Evolutionary conservation across 2,329 filamentous ascomycete genomes (phyloP).

Genomic region (Epichloe uncinata): DNA sequence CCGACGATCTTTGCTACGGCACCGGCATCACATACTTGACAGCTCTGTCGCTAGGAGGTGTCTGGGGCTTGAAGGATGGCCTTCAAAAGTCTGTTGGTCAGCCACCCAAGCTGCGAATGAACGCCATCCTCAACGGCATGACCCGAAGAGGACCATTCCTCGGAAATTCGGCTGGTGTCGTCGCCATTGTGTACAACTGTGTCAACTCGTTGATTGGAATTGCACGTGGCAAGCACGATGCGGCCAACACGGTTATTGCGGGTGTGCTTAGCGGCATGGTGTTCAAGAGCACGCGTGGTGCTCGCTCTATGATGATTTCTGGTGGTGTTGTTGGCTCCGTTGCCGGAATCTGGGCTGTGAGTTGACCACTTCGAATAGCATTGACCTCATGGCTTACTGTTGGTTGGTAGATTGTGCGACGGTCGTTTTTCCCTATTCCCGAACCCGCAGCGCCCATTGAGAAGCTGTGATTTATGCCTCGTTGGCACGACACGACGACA

Average conservation of each 20-base stretch:
- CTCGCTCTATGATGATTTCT: conserved; percentile 89
- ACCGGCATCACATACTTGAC: conserved; percentile 87
- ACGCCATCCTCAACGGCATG: conserved; percentile 88
- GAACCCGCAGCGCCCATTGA: conserved; percentile 17
- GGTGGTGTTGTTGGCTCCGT: conserved; percentile 77
- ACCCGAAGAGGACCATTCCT: conserved; percentile 88
- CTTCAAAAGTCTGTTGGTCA: conserved; percentile 62
- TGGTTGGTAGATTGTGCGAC: conserved; percentile 22
- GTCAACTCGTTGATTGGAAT: conserved; percentile 76
- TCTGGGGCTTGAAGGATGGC: conserved; percentile 86
- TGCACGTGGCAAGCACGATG: conserved; percentile 73
- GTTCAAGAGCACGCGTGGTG: conserved; percentile 88
- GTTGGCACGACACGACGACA: neutral
- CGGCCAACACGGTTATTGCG: conserved; percentile 74
- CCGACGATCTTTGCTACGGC: conserved; percentile 95
- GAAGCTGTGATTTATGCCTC: conserved; percentile 15
- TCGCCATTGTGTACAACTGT: conserved; percentile 93
- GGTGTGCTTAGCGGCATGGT: conserved; percentile 82
- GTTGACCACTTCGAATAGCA: conserved; percentile 22
- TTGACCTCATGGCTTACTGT: conserved; percentile 2
- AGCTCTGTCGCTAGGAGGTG: conserved; percentile 74
- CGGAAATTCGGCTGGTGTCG: conserved; percentile 89
- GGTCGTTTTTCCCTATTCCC: conserved; percentile 28
- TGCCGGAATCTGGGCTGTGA: conserved; percentile 82
- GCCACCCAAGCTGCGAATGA: conserved; percentile 82